Evolutionary conservation across 169 alveolate genomes (phyloP).

Genomic region (Babesia bigemina): DNA sequence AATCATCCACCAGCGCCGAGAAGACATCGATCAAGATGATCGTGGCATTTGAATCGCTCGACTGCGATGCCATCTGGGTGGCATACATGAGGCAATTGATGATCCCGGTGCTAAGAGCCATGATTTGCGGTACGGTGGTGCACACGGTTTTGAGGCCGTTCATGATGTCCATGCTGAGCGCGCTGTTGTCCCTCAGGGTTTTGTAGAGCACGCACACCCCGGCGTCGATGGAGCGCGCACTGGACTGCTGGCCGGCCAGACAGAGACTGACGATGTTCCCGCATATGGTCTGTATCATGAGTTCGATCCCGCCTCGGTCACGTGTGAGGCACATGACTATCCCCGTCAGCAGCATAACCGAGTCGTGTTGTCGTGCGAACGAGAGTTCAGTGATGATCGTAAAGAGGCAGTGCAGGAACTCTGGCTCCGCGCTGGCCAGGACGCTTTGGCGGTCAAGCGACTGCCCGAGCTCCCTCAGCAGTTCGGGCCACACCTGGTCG

Average conservation of each 20-base stretch:
- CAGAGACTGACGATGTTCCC: conserved; percentile 32
- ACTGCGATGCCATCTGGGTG: not conserved
- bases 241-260: conserved; percentile 7
- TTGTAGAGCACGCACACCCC: conserved; percentile 23
- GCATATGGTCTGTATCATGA: conserved; percentile 31
- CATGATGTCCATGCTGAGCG: conserved; percentile 10
- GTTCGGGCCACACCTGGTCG: conserved; percentile 2
- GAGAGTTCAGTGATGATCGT: conserved; percentile 17
- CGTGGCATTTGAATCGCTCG: not conserved
- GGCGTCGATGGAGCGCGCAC: conserved; percentile 27
- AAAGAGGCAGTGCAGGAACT: conserved; percentile 25
- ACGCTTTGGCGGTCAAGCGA: conserved; percentile 10
- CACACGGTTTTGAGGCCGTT: conserved; percentile 26
- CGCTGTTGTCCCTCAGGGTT: conserved; percentile 9
- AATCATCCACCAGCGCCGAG: conserved; percentile 34
- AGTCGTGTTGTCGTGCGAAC: conserved; percentile 13
- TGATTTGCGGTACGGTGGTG: conserved; percentile 34
- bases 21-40: conserved; percentile 26
- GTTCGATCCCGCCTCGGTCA: conserved; percentile 21
- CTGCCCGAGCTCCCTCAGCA: conserved; percentile 5
- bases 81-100: conserved; percentile 15
- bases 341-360: conserved; percentile 22
- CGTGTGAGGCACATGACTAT: conserved; percentile 15
- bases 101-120: conserved; percentile 15
- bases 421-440: conserved; percentile 18